phyloP scores from a whole-genome alignment of 352 stramenopile species.

The Saprolegnia parasitica region DNA sequence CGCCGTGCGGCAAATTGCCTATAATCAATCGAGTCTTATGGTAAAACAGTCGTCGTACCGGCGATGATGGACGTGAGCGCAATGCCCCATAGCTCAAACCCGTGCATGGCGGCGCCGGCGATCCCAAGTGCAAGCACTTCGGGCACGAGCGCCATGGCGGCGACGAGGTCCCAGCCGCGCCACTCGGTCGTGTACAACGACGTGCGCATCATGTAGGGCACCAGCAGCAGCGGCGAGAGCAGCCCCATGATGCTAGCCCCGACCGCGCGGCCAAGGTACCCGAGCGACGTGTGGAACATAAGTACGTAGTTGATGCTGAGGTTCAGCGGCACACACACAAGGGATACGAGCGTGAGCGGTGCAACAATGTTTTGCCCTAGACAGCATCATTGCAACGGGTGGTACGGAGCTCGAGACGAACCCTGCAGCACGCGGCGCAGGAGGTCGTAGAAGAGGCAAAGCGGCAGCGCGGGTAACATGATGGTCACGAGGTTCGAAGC shows the following conservation, averaged over 20 bases:
- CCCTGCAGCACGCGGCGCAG: conserved; percentile 48
- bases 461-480: conserved; percentile 37
- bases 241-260: conserved; percentile 44
- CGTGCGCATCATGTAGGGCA: conserved; percentile 50
- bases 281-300: conserved; percentile 48
- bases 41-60: conserved; percentile 46
- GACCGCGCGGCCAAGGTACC: conserved; percentile 53
- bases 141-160: conserved; percentile 11
- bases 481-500: conserved; percentile 41
- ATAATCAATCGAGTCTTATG: conserved; percentile 40
- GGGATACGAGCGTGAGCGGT: conserved; percentile 43
- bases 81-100: conserved; percentile 26
- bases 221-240: conserved; percentile 43
- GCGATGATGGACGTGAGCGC: conserved; percentile 19
- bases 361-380: conserved; percentile 56
- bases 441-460: conserved; percentile 49
- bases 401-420: neutral
- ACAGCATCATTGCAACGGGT: neutral
- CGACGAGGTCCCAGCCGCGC: conserved; percentile 33
- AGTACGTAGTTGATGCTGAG: conserved; percentile 46
- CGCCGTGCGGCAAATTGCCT: conserved; percentile 49
- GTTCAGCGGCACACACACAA: conserved; percentile 40
- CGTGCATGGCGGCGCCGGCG: conserved; percentile 23
- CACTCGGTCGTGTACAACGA: conserved; percentile 50
- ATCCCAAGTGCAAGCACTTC: conserved; percentile 17